Base-by-base conservation (phyloP, 306 rosid species). In the Canavalia gladiata region DNA sequence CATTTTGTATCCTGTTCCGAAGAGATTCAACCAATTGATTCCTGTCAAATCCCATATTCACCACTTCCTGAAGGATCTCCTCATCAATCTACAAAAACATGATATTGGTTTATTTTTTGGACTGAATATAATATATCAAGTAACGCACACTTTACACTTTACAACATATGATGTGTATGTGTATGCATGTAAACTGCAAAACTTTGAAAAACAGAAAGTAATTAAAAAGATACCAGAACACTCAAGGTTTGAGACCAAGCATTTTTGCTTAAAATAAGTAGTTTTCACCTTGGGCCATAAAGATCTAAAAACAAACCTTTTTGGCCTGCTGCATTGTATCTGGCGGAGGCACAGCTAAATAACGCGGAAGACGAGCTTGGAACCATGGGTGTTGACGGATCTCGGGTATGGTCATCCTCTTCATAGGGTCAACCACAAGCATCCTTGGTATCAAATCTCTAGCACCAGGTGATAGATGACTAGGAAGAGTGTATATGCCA, bases 331-430 rank as follows among this genome's bases (percentile, higher is more conserved):
- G 94, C 82, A 86, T 29, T 54, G 95, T 88, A 85, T 92, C 95
- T 25, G 95, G 93, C 7, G 99, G 98, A 34, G 97, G 89, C 63
- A 95, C 96, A 12, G 97, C 99, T 84, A 95, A 87, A 83, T 95
- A 95, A 57, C 96, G 98, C 0, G 99, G 97, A 79, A 95, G 98
- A 87, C 85, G 97, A 50, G 94, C 89, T 87, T 90, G 97, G 85
- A 95, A 95, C 99, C 99, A 95, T 39, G 69, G 86, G 69, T 95
- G 99, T 68, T 93, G 93, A 42, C 99, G 97, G 77, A 95, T 95
- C 86, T 95, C 98, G 55, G 99, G 96, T 65, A 95, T 93, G 58
- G 97, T 89, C 88, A 95, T 81, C 78, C 99, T 86, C 86, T 87
- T 95, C 94, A 93, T 89, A 66, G 98, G 97, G 78, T 95, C 99